Percentiles rank a stretch among this genome's conserved stretches.
Conservation (phyloP, 306 rosid species). For the Fragaria nilgerrensis region DNA sequence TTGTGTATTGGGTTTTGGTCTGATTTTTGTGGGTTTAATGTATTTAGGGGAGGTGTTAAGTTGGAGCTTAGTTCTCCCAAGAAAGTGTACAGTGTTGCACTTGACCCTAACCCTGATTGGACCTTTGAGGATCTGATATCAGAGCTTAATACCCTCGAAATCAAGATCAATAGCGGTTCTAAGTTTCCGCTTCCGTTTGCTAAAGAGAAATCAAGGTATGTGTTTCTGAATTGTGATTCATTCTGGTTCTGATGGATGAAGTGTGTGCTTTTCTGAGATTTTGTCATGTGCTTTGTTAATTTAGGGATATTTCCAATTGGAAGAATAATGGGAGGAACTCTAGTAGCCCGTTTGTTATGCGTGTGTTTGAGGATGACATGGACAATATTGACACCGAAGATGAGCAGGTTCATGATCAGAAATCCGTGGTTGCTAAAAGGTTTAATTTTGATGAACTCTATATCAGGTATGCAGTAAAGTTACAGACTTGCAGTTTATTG, state of each 20-base stretch:
- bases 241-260: background rate
- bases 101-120: conserved; percentile 85
- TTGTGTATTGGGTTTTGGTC: conserved; percentile 1
- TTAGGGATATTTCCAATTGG: conserved; percentile 24
- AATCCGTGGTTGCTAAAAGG: conserved; percentile 32
- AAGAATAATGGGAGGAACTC: conserved; percentile 34
- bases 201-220: conserved; percentile 45
- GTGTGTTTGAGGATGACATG: conserved; percentile 54
- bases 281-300: background rate
- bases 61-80: conserved; percentile 48
- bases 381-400: conserved; percentile 39
- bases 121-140: conserved; percentile 52
- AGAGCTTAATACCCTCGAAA: conserved; percentile 65
- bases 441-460: conserved; percentile 53
- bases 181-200: conserved; percentile 33
- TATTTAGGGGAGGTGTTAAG: conserved; percentile 54
- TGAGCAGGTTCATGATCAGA: conserved; percentile 34
- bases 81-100: conserved; percentile 38
- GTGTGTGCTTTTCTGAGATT: background rate
- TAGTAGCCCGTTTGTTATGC: conserved; percentile 50
- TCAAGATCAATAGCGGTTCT: conserved; percentile 42
- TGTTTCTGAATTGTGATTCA: conserved; percentile 13
- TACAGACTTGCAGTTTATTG: background rate
- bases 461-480: conserved; percentile 46
- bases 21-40: conserved; percentile 7